Base-by-base conservation (phyloP, 495 filamentous ascomycete species). In the Staphylotrichum longicolle region DNA sequence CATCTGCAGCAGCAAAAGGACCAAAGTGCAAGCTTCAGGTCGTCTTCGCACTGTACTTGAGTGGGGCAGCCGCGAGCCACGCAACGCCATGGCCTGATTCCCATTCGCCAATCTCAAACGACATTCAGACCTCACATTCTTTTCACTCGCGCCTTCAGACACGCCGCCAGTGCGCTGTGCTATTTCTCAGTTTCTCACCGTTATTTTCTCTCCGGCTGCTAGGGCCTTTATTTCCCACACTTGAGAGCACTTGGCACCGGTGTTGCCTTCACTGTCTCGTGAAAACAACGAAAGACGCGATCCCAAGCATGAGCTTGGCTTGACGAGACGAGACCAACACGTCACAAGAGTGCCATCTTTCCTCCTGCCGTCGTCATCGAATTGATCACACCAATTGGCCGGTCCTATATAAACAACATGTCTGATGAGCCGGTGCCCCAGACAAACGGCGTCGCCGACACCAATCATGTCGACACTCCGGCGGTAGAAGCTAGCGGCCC, bases 61-160 rank as follows among this genome's bases (percentile, higher is more conserved):
- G 54, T 45, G 54, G 54, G 30, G 52, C 51, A 35, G n/a, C 15
- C 8, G 7, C 35, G 6, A 39, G 6, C 34, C n/a, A 27, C 14
- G 33, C 49, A 51, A 53, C 50, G 35, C 53, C 20, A 56, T 45
- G 27, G 30, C 20, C 30, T 10, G 53, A 34, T 11, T 34, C 27
- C 46, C 56, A 61, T 61, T 61, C 45, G 51, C 37, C 52, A 56
- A 61, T 54, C 42, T 61, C 50, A 33, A 11, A 54, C 58, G 33
- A 40, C 49, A 45, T 53, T 48, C 51, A 42, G 14, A 44, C 52
- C 37, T 56, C 44, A 61, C 53, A 12, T 34, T 35, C 20, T 45
- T 34, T 27, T 8, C 15, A 3, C 3, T 55, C 51, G 8, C 35
- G 8, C 57, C 2, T 11, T 61, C 52, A 50, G 9, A 42, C 51